Evolutionary conservation across 2,329 filamentous ascomycete genomes (phyloP).

Genomic region (Blastomyces parvus): DNA sequence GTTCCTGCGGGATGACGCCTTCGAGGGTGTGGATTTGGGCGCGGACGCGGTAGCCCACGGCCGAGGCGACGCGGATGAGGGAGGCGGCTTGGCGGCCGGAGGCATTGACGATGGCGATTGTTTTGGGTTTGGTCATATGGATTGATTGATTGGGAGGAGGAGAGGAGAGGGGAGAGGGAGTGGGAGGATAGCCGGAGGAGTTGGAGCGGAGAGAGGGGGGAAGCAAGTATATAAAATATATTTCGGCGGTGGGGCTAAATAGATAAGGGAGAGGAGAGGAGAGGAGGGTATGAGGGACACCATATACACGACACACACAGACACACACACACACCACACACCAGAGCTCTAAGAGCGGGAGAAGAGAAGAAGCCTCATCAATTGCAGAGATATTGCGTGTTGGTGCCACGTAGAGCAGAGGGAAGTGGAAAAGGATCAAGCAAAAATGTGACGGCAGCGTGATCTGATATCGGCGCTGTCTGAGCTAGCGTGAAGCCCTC

Average conservation of each 20-base stretch:
- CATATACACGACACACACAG: neutral
- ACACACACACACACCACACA: neutral
- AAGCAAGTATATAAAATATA: neutral
- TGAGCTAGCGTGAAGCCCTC: neutral
- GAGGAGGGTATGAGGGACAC: neutral
- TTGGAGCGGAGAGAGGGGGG: neutral
- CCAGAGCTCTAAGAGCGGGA: slow-evolving; percentile 4
- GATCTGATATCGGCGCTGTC: neutral
- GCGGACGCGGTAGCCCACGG: slow-evolving; percentile 85
- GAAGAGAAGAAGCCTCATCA: slow-evolving; percentile 1
- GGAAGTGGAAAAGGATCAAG: no score
- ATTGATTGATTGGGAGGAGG: slow-evolving; percentile 6
- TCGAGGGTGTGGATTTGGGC: slow-evolving; percentile 83
- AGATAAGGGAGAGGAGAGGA: neutral
- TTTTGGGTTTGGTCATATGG: slow-evolving; percentile 44
- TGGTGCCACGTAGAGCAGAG: neutral
- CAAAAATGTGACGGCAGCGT: neutral
- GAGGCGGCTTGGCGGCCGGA: slow-evolving; percentile 93
- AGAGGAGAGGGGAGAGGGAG: neutral
- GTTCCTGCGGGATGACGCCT: slow-evolving; percentile 79
- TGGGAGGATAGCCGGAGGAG: neutral
- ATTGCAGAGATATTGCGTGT: neutral
- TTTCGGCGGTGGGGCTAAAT: neutral
- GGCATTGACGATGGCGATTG: slow-evolving; percentile 91
- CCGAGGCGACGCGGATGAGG: slow-evolving; percentile 85